Evolutionary conservation across 2,329 filamentous ascomycete species (phyloP).

Genomic region (Hymenoscyphus fraxineus): DNA sequence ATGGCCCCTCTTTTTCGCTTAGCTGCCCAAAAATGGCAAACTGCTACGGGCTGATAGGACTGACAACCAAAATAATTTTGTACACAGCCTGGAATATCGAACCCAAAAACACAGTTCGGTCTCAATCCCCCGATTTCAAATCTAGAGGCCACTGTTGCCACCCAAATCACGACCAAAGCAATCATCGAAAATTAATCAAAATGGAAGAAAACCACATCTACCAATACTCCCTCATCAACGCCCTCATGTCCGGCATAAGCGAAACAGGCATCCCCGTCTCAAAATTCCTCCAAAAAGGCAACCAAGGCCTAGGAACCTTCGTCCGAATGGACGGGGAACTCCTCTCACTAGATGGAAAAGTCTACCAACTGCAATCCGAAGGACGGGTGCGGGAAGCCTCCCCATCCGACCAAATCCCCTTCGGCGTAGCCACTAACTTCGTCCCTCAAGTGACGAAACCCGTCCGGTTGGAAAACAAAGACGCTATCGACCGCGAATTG

Average conservation of each 20-base stretch:
- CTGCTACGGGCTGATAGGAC: no score
- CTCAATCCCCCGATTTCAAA: no score
- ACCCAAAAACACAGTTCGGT: no score
- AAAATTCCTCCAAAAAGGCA: conserved; percentile 44
- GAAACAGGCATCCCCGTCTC: conserved; percentile 45
- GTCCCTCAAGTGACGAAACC: conserved; percentile 26
- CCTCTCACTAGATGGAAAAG: conserved; percentile 39
- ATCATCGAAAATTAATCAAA: background rate
- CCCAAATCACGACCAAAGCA: background rate
- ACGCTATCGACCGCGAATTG: conserved; percentile 9
- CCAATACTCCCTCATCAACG: conserved; percentile 42
- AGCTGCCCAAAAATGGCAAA: background rate
- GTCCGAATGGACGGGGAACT: conserved; percentile 42
- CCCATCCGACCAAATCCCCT: conserved; percentile 38
- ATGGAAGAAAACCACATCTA: conserved; percentile 33
- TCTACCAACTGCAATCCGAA: conserved; percentile 41
- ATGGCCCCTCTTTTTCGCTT: background rate
- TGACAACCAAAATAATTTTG: no score
- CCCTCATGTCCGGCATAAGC: conserved; percentile 43
- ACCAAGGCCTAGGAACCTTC: conserved; percentile 48
- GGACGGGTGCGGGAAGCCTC: conserved; percentile 36
- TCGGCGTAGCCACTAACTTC: conserved; percentile 35
- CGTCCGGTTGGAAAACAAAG: conserved; percentile 22
- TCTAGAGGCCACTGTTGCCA: background rate
- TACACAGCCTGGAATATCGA: no score